Percentiles rank a stretch among this genome's conserved stretches.
phyloP scores from a whole-genome alignment of 1,139 yeast genomes.

The Candida sp. region DNA sequence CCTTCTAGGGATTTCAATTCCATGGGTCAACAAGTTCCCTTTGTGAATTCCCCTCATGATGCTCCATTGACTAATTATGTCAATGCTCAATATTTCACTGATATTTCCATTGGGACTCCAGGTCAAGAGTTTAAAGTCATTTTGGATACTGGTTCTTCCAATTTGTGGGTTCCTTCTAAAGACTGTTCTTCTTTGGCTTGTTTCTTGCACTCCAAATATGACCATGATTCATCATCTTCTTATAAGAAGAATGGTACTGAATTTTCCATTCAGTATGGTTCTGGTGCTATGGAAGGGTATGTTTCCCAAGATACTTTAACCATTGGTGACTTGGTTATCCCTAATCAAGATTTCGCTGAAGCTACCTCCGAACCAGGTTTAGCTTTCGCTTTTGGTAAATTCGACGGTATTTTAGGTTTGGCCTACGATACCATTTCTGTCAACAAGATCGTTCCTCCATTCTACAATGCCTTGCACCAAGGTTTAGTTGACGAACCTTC shows the following conservation, averaged over 20 bases:
- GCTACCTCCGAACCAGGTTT: slow-evolving; percentile 97
- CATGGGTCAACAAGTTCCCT: slow-evolving; percentile 38
- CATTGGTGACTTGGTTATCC: slow-evolving; percentile 81
- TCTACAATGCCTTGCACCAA: slow-evolving; percentile 80
- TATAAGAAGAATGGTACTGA: slow-evolving; percentile 84
- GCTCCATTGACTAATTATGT: slow-evolving; percentile 87
- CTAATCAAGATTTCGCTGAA: slow-evolving; percentile 92
- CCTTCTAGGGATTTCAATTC: slow-evolving; percentile 10
- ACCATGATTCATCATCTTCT: slow-evolving; percentile 73
- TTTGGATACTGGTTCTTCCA: slow-evolving; percentile 94
- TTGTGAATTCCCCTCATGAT: slow-evolving; percentile 43
- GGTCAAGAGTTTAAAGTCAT: slow-evolving; percentile 88
- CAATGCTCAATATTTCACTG: slow-evolving; percentile 95
- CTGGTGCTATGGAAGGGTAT: slow-evolving; percentile 89
- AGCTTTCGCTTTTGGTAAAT: slow-evolving; percentile 97
- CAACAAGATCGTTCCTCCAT: slow-evolving; percentile 85
- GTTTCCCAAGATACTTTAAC: slow-evolving; percentile 79
- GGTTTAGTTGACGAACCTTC: slow-evolving; percentile 80
- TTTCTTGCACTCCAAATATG: slow-evolving; percentile 87
- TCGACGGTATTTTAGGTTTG: slow-evolving; percentile 94
- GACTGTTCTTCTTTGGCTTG: slow-evolving; percentile 95
- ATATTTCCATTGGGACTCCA: slow-evolving; percentile 87
- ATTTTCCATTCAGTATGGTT: slow-evolving; percentile 85
- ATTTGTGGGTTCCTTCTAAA: slow-evolving; percentile 91
- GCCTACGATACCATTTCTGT: slow-evolving; percentile 92